A percentile compares a stretch with the other conserved stretches of the same genome.
Evolutionary conservation across 2,329 filamentous ascomycete genomes (phyloP).

Genomic region (Pseudofabraea citricarpa): DNA sequence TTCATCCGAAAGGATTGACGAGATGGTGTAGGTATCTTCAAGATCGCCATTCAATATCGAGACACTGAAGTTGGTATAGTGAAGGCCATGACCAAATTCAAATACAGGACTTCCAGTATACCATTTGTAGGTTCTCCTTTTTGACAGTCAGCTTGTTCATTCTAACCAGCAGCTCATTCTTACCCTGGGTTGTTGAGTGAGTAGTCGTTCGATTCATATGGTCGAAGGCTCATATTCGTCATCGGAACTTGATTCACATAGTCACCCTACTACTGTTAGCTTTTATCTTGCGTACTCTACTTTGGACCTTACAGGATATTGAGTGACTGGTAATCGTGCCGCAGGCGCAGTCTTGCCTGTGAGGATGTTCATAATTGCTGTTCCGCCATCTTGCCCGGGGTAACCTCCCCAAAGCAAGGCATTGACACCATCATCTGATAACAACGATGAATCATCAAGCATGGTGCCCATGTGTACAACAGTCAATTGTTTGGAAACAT

Average conservation of each 20-base stretch:
- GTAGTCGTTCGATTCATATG: constrained; percentile 34
- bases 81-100: constrained; percentile 50
- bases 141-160: too few species aligned
- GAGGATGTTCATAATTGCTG: constrained; percentile 48
- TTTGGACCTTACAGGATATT: constrained; percentile 50
- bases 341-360: constrained; percentile 45
- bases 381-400: constrained; percentile 54
- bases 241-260: constrained; percentile 46
- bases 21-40: constrained; percentile 22
- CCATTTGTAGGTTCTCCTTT: constrained; percentile 50
- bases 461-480: constrained; percentile 47
- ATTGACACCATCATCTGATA: constrained; percentile 41
- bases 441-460: constrained; percentile 46
- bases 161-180: too few species aligned
- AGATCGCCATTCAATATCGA: too few species aligned
- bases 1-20: constrained; percentile 31
- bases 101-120: constrained; percentile 47
- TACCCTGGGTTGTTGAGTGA: too few species aligned
- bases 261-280: too few species aligned
- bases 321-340: constrained; percentile 48
- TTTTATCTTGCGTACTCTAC: too few species aligned
- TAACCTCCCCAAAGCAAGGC: constrained; percentile 54
- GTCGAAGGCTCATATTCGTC: constrained; percentile 51
- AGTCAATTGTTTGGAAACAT: constrained; percentile 42
- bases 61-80: constrained; percentile 50